A percentile compares a stretch with the other conserved stretches of the same genome.
Evolutionary conservation across 495 filamentous ascomycete species (phyloP).

Genomic region (Podospora australis): DNA sequence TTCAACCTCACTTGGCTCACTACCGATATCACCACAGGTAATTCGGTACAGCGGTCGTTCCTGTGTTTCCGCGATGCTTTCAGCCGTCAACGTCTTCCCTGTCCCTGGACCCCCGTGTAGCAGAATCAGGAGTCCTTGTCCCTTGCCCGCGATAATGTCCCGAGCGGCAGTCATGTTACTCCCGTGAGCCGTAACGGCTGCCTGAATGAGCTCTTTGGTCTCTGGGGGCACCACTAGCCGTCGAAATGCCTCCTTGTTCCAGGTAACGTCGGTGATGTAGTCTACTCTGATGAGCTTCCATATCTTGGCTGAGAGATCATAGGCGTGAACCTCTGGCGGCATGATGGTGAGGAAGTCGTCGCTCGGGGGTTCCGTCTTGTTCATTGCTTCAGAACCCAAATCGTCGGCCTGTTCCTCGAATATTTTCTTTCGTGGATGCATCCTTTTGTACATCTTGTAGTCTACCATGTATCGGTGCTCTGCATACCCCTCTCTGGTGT

Average conservation of each 20-base stretch:
- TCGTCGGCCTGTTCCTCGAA: neutral
- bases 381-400: neutral
- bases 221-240: neutral
- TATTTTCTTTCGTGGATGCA: neutral
- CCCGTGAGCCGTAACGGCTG: neutral
- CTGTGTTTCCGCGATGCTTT: slow-evolving; percentile 4
- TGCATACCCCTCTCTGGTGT: neutral
- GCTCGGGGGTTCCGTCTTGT: neutral
- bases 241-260: neutral
- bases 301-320: slow-evolving; percentile 3
- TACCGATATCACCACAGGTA: slow-evolving; percentile 11
- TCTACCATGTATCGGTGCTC: slow-evolving; percentile 2
- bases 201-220: slow-evolving; percentile 1
- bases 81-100: slow-evolving; percentile 12
- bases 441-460: neutral
- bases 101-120: slow-evolving; percentile 9
- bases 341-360: slow-evolving; percentile 4
- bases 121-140: slow-evolving; percentile 9
- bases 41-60: slow-evolving; percentile 2
- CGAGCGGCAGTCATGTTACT: neutral
- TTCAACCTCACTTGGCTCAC: slow-evolving; percentile 30
- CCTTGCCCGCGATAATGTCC: slow-evolving; percentile 10
- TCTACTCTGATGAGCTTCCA: no score
- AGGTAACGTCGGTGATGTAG: neutral
- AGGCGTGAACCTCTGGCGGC: slow-evolving; percentile 6